Conservation (phyloP, 2,329 filamentous ascomycete species). For the Arachnopeziza araneosa region DNA sequence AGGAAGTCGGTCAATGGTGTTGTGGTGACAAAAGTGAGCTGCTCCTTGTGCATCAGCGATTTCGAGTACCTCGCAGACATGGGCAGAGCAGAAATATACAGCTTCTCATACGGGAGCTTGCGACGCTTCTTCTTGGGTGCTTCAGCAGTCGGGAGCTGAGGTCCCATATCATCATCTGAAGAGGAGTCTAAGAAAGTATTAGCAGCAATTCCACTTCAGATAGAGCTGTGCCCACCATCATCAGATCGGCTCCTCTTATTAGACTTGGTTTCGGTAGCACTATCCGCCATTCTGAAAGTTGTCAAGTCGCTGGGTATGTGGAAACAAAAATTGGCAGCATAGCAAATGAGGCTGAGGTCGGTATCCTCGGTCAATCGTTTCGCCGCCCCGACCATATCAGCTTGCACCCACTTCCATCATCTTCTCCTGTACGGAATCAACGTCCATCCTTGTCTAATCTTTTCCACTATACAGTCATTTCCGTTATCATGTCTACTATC, state of each 20-base stretch:
- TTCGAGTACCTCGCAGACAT: slow-evolving; percentile 79
- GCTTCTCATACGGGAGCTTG: slow-evolving; percentile 87
- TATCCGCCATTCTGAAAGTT: slow-evolving; percentile 29
- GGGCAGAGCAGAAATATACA: slow-evolving; percentile 87
- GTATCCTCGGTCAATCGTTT: not conserved
- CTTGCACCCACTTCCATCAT: not conserved
- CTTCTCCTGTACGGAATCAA: not conserved
- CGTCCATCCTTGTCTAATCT: not conserved
- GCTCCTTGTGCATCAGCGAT: slow-evolving; percentile 97
- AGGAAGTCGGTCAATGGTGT: slow-evolving; percentile 91
- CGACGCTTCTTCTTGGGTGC: slow-evolving; percentile 86
- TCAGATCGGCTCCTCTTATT: slow-evolving; percentile 51
- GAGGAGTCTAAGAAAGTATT: slow-evolving; percentile 39
- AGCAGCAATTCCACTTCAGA: not conserved
- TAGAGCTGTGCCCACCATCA: slow-evolving; percentile 23
- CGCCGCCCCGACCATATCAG: too few species aligned
- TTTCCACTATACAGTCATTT: not conserved
- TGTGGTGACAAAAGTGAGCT: slow-evolving; percentile 79
- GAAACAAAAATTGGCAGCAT: not conserved
- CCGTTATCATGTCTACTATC: slow-evolving; percentile 12
- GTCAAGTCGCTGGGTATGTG: not conserved
- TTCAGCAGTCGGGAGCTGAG: slow-evolving; percentile 74
- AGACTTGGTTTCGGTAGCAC: slow-evolving; percentile 32
- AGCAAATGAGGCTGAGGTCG: not conserved
- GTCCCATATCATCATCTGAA: slow-evolving; percentile 89